These are phyloP conservation scores for Ogataea nitratoaversa DNA, from an alignment of 805 yeast species.

Conservation along the genomic window DNA sequence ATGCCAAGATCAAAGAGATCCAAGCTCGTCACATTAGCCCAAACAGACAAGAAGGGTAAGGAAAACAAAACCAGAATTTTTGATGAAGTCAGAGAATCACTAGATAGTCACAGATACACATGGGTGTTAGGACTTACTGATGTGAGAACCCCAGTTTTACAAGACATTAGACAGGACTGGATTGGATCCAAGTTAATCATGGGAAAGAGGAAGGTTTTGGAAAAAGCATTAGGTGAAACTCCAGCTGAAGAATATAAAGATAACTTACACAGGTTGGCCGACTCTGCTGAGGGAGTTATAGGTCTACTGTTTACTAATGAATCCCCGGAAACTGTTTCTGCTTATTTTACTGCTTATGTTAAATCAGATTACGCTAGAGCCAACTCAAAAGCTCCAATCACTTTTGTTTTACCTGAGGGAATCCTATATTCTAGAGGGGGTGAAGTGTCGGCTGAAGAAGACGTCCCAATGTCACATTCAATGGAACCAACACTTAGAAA, in stretches of 20 bases:
- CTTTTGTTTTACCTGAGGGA: slow-evolving; percentile 86
- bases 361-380: slow-evolving; percentile 88
- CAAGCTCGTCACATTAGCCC: slow-evolving; percentile 90
- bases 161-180: slow-evolving; percentile 92
- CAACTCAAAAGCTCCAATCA: slow-evolving; percentile 76
- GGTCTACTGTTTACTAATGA: slow-evolving; percentile 91
- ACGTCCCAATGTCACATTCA: slow-evolving; percentile 94
- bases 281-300: slow-evolving; percentile 67
- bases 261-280: slow-evolving; percentile 66
- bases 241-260: slow-evolving; percentile 89
- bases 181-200: slow-evolving; percentile 79
- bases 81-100: slow-evolving; percentile 79
- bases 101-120: slow-evolving; percentile 71
- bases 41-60: slow-evolving; percentile 92
- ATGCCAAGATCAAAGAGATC: slow-evolving; percentile 99
- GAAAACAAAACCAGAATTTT: slow-evolving; percentile 89
- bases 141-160: slow-evolving; percentile 93
- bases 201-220: slow-evolving; percentile 91
- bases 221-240: slow-evolving; percentile 85
- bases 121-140: slow-evolving; percentile 88
- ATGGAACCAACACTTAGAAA: slow-evolving; percentile 90
- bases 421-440: slow-evolving; percentile 95
- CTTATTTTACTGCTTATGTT: slow-evolving; percentile 76
- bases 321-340: slow-evolving; percentile 78
- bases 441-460: slow-evolving; percentile 82